Evolutionary conservation across 2,329 filamentous ascomycete species (phyloP).

Genomic region (Mariannaea elegans): DNA sequence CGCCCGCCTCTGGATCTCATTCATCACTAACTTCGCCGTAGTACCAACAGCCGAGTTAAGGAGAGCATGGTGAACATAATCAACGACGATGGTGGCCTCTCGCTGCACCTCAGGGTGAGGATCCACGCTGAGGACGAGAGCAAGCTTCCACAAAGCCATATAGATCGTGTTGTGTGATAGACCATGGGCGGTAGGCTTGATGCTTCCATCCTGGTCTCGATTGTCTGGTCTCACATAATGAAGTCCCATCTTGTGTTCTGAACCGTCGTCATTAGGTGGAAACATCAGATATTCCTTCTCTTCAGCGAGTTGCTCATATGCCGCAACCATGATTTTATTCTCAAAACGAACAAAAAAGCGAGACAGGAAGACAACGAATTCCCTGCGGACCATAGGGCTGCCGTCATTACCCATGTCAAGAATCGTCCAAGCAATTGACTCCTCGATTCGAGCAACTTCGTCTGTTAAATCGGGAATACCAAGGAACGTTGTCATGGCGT

Average conservation of each 20-base stretch:
- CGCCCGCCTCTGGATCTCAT: constrained; percentile 71
- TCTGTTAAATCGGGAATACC: constrained; percentile 93
- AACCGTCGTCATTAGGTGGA: constrained; percentile 63
- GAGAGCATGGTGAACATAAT: constrained; percentile 82
- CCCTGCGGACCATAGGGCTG: constrained; percentile 91
- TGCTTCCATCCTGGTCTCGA: constrained; percentile 64
- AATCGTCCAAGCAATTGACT: constrained; percentile 87
- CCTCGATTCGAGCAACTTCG: constrained; percentile 89
- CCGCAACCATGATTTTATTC: constrained; percentile 89
- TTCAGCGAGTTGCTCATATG: constrained; percentile 88
- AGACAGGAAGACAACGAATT: constrained; percentile 92
- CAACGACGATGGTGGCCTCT: constrained; percentile 84
- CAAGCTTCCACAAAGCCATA: constrained; percentile 92
- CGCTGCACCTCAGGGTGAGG: constrained; percentile 92
- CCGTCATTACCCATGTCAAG: constrained; percentile 94
- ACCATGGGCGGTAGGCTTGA: constrained; percentile 65
- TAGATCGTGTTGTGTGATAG: constrained; percentile 90
- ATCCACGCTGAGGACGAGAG: constrained; percentile 89
- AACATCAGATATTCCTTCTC: constrained; percentile 76
- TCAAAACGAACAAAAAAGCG: constrained; percentile 90
- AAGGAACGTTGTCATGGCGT: constrained; percentile 92
- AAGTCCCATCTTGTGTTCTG: constrained; percentile 69
- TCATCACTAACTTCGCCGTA: constrained; percentile 75
- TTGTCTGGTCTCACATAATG: constrained; percentile 67
- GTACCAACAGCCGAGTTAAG: constrained; percentile 79